Base-by-base conservation (phyloP, 2,329 filamentous ascomycete genomes). In the Xylaria sp. region DNA sequence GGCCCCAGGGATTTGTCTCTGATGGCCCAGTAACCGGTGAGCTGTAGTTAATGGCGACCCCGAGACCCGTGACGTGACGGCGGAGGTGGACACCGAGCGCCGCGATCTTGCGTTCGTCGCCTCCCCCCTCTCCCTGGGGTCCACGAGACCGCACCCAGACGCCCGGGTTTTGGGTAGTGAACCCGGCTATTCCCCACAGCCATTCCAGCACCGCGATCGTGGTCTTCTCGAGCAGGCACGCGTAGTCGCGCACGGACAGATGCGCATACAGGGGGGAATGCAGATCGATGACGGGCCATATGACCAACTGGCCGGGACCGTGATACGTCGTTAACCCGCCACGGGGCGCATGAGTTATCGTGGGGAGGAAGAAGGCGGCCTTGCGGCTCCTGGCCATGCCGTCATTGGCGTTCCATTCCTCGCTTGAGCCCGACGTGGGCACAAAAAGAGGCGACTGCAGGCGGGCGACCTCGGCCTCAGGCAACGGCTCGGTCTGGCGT, bases 311-410 rank as follows among this genome's bases (percentile, higher is more conserved):
- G 0, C 94, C 94, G 0, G 94, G 95, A 0, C 94, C 95, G 74
- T 99, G 95, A 79, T 97, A 98, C 2, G 95, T 98, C 0, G 92
- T 93, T 67, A 96, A 87, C 0, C 95, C 95, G 63, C 95, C 95
- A 56, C 95, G 88, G n/a, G 87, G 84, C 13, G 91, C 90, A 70
- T 88, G 83, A 43, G 86, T 77, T 69, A 95, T 86, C 89, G 90
- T 25, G 74, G 66, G 68, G 77, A 64, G 67, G 77, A 80, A 56
- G 53, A 52, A 51, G 60, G 68, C 35, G 78, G 78, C 31, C 74
- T 60, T 31, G 19, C 43, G 25, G 47, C 17, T 25, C 19, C 29
- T 9, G 23, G n/a, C n/a, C 2, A n/a, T 13, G 4, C 1, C 31
- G 21, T 38, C 43, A 11, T 13, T 19, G 25, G 1, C 51, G 25